Conservation (phyloP, 2,329 filamentous ascomycete genomes). For the Tetracladium maxilliforme region DNA sequence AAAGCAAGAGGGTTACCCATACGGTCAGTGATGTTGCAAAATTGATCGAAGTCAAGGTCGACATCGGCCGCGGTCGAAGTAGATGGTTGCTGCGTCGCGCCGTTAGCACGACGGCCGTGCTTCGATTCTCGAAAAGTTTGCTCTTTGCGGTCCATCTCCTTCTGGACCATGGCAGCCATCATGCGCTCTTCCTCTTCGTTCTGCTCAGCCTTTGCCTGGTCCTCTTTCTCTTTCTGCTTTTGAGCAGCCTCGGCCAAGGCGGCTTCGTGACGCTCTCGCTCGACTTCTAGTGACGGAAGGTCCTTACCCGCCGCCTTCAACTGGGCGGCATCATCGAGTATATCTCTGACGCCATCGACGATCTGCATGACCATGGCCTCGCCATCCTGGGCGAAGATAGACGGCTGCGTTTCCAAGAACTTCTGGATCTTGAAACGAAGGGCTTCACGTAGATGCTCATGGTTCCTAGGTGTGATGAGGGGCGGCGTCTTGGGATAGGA, state of each 20-base stretch:
- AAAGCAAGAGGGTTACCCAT: conserved; percentile 53
- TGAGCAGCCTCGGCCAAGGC: conserved; percentile 44
- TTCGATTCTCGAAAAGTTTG: too few species aligned
- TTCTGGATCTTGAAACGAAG: conserved; percentile 58
- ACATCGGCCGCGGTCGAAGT: too few species aligned
- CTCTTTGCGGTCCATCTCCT: conserved; percentile 53
- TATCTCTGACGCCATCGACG: conserved; percentile 36
- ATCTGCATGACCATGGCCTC: conserved; percentile 37
- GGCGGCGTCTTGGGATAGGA: conserved; percentile 83
- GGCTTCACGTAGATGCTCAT: conserved; percentile 50
- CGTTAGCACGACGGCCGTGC: too few species aligned
- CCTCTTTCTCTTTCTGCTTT: conserved; percentile 28
- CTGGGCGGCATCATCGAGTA: conserved; percentile 75
- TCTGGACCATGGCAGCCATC: conserved; percentile 59
- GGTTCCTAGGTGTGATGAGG: conserved; percentile 51
- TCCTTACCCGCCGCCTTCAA: conserved; percentile 61
- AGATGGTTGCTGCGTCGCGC: too few species aligned
- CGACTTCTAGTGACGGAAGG: conserved; percentile 76
- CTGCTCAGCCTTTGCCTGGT: conserved; percentile 34
- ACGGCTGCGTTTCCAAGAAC: conserved; percentile 41
- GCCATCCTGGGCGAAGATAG: conserved; percentile 31
- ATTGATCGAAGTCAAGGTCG: conserved; percentile 58
- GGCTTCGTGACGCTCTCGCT: conserved; percentile 71
- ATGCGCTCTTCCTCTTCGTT: conserved; percentile 54
- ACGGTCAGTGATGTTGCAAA: conserved; percentile 46